Percentiles rank a stretch among this genome's conserved stretches.
phyloP scores from a whole-genome alignment of 2,329 filamentous ascomycete genomes.

The Penicillium sp. region DNA sequence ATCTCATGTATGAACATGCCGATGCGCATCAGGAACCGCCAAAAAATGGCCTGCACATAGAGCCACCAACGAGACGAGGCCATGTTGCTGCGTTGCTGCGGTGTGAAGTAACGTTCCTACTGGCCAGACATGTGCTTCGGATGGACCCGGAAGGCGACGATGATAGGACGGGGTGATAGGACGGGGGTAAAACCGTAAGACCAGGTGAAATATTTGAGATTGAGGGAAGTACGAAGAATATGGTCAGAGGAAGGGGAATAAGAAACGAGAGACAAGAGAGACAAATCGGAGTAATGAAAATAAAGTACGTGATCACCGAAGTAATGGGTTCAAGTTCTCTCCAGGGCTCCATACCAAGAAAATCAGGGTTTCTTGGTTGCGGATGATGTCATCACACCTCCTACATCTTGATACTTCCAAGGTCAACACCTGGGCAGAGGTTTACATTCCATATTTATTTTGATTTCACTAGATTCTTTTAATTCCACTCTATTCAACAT shows the following conservation, averaged over 20 bases:
- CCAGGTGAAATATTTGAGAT: not conserved
- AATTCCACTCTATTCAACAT: conserved; percentile 4
- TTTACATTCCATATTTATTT: not conserved
- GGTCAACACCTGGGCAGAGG: too few species aligned
- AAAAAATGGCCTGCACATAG: conserved; percentile 55
- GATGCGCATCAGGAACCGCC: conserved; percentile 59
- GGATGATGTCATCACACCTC: conserved; percentile 4
- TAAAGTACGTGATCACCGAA: not conserved
- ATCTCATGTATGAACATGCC: conserved; percentile 61
- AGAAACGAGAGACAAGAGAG: not conserved
- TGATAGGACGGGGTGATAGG: not conserved
- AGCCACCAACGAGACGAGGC: conserved; percentile 50
- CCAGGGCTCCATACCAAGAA: conserved; percentile 4
- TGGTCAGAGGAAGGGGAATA: not conserved
- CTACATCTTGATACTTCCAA: not conserved
- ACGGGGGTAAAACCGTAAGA: not conserved
- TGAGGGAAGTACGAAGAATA: not conserved
- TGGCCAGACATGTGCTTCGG: not conserved
- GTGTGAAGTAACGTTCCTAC: conserved; percentile 9
- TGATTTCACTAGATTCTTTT: not conserved
- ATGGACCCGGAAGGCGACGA: not conserved
- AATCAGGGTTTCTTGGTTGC: conserved; percentile 2
- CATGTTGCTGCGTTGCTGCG: conserved; percentile 12
- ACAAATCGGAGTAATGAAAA: not conserved
- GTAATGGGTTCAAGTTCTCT: not conserved